Percentiles rank a stretch among this genome's conserved stretches.
Conservation (phyloP, 1,139 yeast genomes). For the Taiozyma onychis region DNA sequence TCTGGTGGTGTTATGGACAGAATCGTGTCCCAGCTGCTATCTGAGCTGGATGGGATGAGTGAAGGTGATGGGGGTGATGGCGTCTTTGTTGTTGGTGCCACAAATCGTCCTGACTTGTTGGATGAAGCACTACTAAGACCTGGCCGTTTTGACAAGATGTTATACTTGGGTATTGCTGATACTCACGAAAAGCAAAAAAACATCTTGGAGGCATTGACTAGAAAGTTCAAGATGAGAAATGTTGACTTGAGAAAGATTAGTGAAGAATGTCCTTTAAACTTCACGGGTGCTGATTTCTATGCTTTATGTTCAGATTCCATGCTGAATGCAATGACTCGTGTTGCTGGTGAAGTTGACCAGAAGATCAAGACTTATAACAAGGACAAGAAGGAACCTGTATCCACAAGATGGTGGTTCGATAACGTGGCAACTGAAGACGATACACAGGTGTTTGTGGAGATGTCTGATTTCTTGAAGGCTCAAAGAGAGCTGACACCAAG, state of each 20-base stretch:
- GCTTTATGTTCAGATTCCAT: constrained; percentile 93
- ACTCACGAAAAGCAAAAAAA: constrained; percentile 85
- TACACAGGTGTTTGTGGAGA: constrained; percentile 58
- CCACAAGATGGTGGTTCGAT: constrained; percentile 90
- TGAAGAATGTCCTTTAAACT: constrained; percentile 73
- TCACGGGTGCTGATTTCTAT: constrained; percentile 96
- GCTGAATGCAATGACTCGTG: constrained; percentile 91
- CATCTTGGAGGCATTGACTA: constrained; percentile 80
- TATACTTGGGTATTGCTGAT: constrained; percentile 88
- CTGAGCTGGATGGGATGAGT: constrained; percentile 96
- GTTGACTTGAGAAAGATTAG: constrained; percentile 64
- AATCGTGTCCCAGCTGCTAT: constrained; percentile 88
- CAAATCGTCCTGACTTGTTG: constrained; percentile 88
- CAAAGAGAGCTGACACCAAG: constrained; percentile 70
- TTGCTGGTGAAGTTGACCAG: constrained; percentile 69
- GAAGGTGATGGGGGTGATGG: constrained; percentile 76
- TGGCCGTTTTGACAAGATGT: constrained; percentile 92
- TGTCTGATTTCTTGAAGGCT: constrained; percentile 73
- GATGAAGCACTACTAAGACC: constrained; percentile 95
- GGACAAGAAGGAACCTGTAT: constrained; percentile 32
- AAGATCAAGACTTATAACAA: constrained; percentile 53
- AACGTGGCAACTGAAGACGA: constrained; percentile 67
- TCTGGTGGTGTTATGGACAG: constrained; percentile 99
- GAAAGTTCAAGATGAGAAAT: constrained; percentile 66
- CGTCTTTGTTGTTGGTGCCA: constrained; percentile 95